Base-by-base conservation (phyloP, 164 flowering plant species). In the Piper longum region DNA sequence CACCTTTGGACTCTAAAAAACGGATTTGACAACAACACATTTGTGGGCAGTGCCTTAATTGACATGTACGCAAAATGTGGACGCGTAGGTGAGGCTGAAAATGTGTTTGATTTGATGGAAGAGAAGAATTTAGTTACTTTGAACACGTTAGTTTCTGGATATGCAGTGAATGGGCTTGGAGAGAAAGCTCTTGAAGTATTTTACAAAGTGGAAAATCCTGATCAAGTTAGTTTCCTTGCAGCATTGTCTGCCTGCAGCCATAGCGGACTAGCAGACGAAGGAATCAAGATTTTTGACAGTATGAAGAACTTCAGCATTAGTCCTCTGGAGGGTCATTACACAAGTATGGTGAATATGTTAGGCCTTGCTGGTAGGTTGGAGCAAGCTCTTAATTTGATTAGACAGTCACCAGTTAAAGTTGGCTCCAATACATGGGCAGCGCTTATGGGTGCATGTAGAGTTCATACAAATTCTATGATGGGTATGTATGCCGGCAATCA, bases 31-130 rank as follows among this genome's bases (percentile, higher is more conserved):
- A 64, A 7, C 59, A 68, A 75, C 42, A 75, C 71, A 4, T 75
- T 66, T 69, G 75, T 75, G 44, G 73, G 75, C 8, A 75, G 73
- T 58, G 73, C 75, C 26, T 61, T 75, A 45, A 75, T 75, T 54
- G 78, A 75, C 71, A 72, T 71, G 73, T 71, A 75, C 45, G 70
- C 75, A 41, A 74, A 74, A 63, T 71, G 74, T 52, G 75, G 75
- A 48, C 61, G 63, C 5, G 64, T 75, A 8, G 58, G 43, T 54
- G 64, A 66, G 57, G 69, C 78, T 3, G 36, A 59, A 58, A 71
- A 63, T 58, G 69, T 71, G 62, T 75, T 75, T 62, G 66, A 75
- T 64, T 43, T 52, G 66, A 60, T 64, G 41, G 44, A 51, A 44
- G 73, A 75, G 63, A 71, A 62, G 64, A 71, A 69, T 26, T 48